Conservation (phyloP, 176 grass and related monocot species). For the Echinochloa phyllopogon region DNA sequence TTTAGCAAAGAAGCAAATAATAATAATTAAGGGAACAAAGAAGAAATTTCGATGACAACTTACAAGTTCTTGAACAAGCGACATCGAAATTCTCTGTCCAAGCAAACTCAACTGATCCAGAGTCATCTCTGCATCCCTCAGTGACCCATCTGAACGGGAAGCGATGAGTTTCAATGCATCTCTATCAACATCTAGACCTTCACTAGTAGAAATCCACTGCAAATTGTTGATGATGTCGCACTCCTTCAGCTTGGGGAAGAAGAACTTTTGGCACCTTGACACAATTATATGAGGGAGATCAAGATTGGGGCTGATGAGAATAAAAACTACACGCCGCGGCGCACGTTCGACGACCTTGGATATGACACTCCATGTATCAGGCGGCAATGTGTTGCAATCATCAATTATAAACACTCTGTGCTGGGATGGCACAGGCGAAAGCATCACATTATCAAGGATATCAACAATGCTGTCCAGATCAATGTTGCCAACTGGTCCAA, state of each 20-base stretch:
- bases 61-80: conserved; percentile 96
- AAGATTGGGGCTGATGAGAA: conserved; percentile 73
- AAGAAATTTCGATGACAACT: conserved; percentile 47
- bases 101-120: conserved; percentile 95
- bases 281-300: conserved; percentile 88
- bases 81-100: conserved; percentile 84
- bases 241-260: conserved; percentile 92
- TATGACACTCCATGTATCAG: conserved; percentile 78
- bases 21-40: not conserved
- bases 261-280: conserved; percentile 94
- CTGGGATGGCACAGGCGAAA: conserved; percentile 46
- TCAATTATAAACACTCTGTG: conserved; percentile 85
- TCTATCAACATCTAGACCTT: conserved; percentile 86
- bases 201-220: conserved; percentile 89
- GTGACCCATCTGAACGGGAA: conserved; percentile 88
- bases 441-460: conserved; percentile 73
- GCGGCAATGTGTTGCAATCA: conserved; percentile 69
- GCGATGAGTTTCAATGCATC: conserved; percentile 94
- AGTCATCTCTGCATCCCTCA: conserved; percentile 96
- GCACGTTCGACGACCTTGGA: conserved; percentile 70
- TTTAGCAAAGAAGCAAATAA: conserved; percentile 11
- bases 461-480: conserved; percentile 74
- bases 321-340: conserved; percentile 69
- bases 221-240: conserved; percentile 78
- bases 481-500: conserved; percentile 70